phyloP scores from a whole-genome alignment of 139 green algal genomes.

The Gonium pectorale region DNA sequence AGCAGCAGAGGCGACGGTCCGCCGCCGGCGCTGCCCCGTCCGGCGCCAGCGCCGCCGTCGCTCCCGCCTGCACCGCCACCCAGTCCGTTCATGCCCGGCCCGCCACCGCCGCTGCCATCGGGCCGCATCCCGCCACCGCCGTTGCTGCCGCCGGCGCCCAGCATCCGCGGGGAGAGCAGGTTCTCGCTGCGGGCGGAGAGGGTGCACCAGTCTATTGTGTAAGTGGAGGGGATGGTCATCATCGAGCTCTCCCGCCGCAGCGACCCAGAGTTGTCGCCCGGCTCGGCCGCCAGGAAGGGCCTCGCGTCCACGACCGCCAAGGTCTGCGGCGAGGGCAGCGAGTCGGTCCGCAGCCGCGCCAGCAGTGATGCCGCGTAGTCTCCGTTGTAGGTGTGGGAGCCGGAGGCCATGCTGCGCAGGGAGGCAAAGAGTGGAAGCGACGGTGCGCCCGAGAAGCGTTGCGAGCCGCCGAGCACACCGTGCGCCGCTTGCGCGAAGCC shows the following conservation, averaged over 20 bases:
- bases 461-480: too few species aligned
- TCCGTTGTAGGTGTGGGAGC: neutral
- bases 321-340: slow-evolving; percentile 17
- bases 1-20: too few species aligned
- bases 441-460: neutral
- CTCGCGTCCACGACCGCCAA: slow-evolving; percentile 20
- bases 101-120: neutral
- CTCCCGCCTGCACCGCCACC: neutral
- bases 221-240: slow-evolving; percentile 16
- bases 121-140: too few species aligned
- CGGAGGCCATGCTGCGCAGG: neutral
- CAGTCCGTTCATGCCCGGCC: neutral
- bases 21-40: neutral
- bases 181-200: slow-evolving; percentile 3
- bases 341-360: slow-evolving; percentile 30
- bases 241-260: neutral
- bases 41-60: neutral
- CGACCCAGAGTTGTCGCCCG: neutral
- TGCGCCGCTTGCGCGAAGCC: too few species aligned
- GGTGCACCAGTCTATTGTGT: slow-evolving; percentile 36
- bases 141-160: neutral
- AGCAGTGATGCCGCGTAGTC: neutral
- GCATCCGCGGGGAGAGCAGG: slow-evolving; percentile 2
- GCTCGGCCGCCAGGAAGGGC: slow-evolving; percentile 5
- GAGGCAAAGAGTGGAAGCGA: slow-evolving; percentile 6